Base-by-base conservation (phyloP, 176 grass and related monocot genomes). In the Stipa capillata region DNA sequence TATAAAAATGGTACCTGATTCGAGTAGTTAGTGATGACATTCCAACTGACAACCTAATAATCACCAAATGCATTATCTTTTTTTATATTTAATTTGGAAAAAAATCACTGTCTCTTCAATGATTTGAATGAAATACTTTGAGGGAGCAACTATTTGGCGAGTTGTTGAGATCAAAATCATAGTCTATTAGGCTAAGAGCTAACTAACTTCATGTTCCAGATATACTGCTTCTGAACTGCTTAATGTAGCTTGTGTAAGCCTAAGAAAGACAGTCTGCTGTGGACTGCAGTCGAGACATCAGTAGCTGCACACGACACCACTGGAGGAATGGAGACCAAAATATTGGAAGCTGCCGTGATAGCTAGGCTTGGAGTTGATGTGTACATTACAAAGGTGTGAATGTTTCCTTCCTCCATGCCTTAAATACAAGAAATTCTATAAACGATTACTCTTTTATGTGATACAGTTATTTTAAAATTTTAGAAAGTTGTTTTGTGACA, bases 251-350 rank as follows among this genome's bases (percentile, higher is more conserved):
- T 70, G 29, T 80, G 24, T 20, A 72, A 93, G 28, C 62, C 49
- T 84, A 54, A 92, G 32, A 45, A 14, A 49, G 47, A 45, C n/a
- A 41, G 42, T 63, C 17, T 91, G 16, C 0, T 65, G 67, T 79
- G 23, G 37, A 42, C 10, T 88, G 75, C 85, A 94, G 95, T 98
- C 78, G 63, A 92, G 50, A 98, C 90, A 69, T 94, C 95, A 40
- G 83, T 98, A 31, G 95, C 92, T 42, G 87, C 89, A 79, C 95
- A 98, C 74, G 95, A 98, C 63, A 98, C 95, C 24, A 92, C 92
- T 49, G 92, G 95, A 28, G 92, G 95, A 53, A 98, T 98, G 95
- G 80, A 98, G 80, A 82, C 95, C 55, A 98, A 98, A 85, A 92
- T 98, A 81, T 42, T 76, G 51, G 95, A 98, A 86, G 92, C 95